Evolutionary conservation across 2,329 filamentous ascomycete genomes (phyloP).

Genomic region (Sporothrix inflata): DNA sequence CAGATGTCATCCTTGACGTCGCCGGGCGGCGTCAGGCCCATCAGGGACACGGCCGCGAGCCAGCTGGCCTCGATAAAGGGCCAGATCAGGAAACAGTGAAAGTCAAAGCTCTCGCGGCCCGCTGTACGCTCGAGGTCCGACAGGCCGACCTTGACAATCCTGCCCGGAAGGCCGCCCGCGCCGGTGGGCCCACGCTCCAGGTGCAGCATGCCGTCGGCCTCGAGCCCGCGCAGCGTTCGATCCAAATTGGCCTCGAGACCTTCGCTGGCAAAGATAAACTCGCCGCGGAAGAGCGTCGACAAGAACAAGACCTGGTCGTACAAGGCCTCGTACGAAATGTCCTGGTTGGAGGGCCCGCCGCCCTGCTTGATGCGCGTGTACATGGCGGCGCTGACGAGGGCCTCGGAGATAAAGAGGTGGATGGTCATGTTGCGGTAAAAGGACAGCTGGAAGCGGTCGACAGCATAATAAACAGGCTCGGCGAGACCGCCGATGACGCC

Average conservation of each 20-base stretch:
- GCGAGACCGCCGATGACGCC: constrained; percentile 77
- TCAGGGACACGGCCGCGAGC: constrained; percentile 85
- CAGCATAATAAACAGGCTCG: constrained; percentile 91
- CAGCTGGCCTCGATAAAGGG: constrained; percentile 95
- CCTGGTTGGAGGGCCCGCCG: constrained; percentile 79
- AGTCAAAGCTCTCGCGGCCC: constrained; percentile 94
- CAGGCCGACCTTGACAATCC: constrained; percentile 70
- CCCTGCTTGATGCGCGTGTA: constrained; percentile 91
- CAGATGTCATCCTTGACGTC: constrained; percentile 66
- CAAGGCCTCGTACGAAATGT: constrained; percentile 74
- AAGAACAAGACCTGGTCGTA: constrained; percentile 83
- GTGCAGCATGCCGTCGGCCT: constrained; percentile 75
- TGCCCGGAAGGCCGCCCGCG: constrained; percentile 47
- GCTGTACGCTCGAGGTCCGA: constrained; percentile 73
- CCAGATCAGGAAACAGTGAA: constrained; percentile 99
- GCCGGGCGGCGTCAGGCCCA: constrained; percentile 78
- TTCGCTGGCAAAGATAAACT: constrained; percentile 94
- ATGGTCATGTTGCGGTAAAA: constrained; percentile 99
- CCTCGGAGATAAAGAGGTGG: constrained; percentile 93
- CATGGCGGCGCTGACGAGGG: constrained; percentile 85
- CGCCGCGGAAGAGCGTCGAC: constrained; percentile 89
- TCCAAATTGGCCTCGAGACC: constrained; percentile 80
- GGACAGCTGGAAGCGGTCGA: constrained; percentile 93
- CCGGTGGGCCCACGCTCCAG: constrained; percentile 61
- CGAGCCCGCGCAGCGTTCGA: constrained; percentile 75